Base-by-base conservation (phyloP, 106 monocot species). In the Gastrodia elata region DNA sequence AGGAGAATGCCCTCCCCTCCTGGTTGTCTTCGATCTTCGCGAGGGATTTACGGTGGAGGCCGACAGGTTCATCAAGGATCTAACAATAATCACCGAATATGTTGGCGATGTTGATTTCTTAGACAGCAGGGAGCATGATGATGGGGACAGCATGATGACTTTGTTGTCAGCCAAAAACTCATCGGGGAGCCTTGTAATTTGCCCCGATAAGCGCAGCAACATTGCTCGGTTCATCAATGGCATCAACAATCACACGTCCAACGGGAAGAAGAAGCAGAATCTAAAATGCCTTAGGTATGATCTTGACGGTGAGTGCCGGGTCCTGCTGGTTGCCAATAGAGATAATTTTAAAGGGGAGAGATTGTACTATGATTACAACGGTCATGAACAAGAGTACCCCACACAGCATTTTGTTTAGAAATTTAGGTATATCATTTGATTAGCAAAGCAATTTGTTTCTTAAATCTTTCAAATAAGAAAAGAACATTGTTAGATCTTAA, bases 221-320 rank as follows among this genome's bases (percentile, higher is more conserved):
- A 92, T 97, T 15, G 92, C 88, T 3, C 78, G 90, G 25, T 94
- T 90, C 84, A 86, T 94, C 74, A 94, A 80, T 40, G 90, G 94
- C 68, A 94, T 94, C 84, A 94, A 94, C 78, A 94, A 94, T 44
- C 86, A 86, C 70, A 85, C 81, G 41, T 42, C 41, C n/a, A n/a
- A 93, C 1, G 97, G 97, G 37, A 93, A 72, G 80, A 97, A 93
- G 92, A 97, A 97, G 84, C 97, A 97, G 78, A 97, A 97, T 65
- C 75, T 97, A 8, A 93, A 97, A 42, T 97, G 97, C 35, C 90
- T 97, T 73, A 86, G 97, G 68, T 93, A 73, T 36, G 78, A 84
- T 71, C 86, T 97, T 26, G 81, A 82, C 57, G 97, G 92, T 8
- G 92, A 97, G 73, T 79, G 88, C 75, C 74, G 97, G 0, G 92